phyloP scores from a whole-genome alignment of 2,329 filamentous ascomycete species.

The Emericellopsis cladophorae region DNA sequence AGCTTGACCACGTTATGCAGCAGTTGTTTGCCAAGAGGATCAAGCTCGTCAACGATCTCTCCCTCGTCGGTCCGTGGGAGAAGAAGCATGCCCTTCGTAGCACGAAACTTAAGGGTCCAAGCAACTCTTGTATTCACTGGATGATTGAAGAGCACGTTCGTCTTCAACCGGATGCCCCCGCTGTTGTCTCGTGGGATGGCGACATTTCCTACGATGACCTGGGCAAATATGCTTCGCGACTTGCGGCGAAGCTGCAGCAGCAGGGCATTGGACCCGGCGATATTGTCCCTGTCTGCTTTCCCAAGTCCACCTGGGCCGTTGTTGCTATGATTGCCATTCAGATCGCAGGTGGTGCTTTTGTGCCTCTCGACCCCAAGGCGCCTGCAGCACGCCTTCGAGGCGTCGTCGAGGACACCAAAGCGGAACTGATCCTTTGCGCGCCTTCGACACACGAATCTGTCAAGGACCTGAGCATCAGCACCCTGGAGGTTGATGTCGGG shows the following conservation, averaged over 20 bases:
- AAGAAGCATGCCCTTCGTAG: not conserved
- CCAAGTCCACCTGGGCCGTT: constrained; percentile 12
- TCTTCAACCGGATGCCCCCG: not conserved
- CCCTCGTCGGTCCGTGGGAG: not conserved
- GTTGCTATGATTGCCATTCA: constrained; percentile 12
- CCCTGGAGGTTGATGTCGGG: constrained; percentile 9
- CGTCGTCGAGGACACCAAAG: constrained; percentile 3
- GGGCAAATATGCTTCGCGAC: constrained; percentile 6
- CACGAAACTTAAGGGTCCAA: not conserved
- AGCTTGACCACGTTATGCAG: constrained; percentile 1
- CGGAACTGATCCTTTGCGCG: constrained; percentile 4
- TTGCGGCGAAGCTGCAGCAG: constrained; percentile 6
- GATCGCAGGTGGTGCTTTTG: constrained; percentile 15
- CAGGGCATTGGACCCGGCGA: constrained; percentile 1
- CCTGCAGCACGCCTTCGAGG: constrained; percentile 1
- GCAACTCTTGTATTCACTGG: not conserved
- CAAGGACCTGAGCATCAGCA: not conserved
- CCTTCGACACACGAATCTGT: not conserved
- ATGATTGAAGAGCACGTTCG: not conserved
- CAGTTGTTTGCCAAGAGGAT: constrained; percentile 1
- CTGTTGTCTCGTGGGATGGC: not conserved
- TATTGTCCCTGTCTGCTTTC: constrained; percentile 12
- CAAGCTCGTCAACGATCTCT: not conserved
- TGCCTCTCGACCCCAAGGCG: constrained; percentile 11
- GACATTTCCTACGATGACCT: constrained; percentile 10